Evolutionary conservation across 1,139 yeast genomes (phyloP), one percentile per base, ranked within the genome.

Genomic region (Zhuliangozyma parablackwelliae): DNA sequence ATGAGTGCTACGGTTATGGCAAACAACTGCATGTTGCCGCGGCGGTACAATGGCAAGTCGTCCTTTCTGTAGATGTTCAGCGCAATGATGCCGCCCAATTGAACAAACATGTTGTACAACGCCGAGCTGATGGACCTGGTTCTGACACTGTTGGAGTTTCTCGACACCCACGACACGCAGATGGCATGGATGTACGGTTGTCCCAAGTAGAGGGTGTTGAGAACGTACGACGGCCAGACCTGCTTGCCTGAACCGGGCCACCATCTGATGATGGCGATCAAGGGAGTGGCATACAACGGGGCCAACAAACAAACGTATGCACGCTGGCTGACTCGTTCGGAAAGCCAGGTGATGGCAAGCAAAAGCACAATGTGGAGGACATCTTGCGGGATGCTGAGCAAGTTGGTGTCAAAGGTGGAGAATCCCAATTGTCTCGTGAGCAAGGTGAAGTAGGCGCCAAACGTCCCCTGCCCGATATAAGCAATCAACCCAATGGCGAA

Each of bases 71-170:
- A 82, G 21, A 80, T 66, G 46, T 79, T 75, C n/a, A 75, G 61
- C 2, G 73, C 61, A 8, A 72, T 61, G 37, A 81, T 73, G 31
- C 62, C 56, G 2, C 81, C 81, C 1, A 74, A 54, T 53, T 82
- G 88, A 1, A 75, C 79, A 46, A 66, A 66, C 63, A 81, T 79
- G 50, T 81, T 82, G 53, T 78, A 79, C 28, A 80, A 42, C 0
- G 89, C 80, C 3, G 48, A 37, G 30, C 42, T 35, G n/a, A 43
- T 34, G 0, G 87, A 73, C 47, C 89, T 63, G 6, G 76, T 64
- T 32, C 79, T 59, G 21, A 82, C 80, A 24, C 81, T 67, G 45
- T 78, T 77, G 10, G 86, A 69, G 47, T 80, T 81, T 36, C 75
- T 58, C 1, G 85, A 78, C 35, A 75, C 70, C 81, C 85, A 78